A percentile compares a stretch with the other conserved stretches of the same genome.
These are phyloP conservation scores for Vitis rupestris DNA, from an alignment of 164 flowering plant genomes.

Conservation along the genomic window DNA sequence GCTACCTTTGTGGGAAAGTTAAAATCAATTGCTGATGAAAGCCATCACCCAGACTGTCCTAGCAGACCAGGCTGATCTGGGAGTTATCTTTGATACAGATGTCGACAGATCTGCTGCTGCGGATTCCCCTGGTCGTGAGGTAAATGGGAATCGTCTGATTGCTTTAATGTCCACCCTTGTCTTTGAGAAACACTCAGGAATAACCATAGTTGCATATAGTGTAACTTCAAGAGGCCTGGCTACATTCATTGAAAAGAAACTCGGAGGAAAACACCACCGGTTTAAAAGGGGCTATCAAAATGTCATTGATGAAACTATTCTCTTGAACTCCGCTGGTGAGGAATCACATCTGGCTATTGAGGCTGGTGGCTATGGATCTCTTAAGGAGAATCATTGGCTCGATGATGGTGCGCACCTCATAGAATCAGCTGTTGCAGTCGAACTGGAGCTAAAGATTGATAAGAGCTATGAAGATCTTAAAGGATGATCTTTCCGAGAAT, in stretches of 20 bases:
- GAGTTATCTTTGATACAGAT: constrained; percentile 97
- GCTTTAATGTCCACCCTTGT: too few species aligned
- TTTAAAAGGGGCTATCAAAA: constrained; percentile 98
- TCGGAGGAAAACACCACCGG: constrained; percentile 95
- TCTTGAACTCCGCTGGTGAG: constrained; percentile 86
- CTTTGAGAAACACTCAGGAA: too few species aligned
- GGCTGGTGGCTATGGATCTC: constrained; percentile 99
- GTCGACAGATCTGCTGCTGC: constrained; percentile 99
- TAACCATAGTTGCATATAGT: too few species aligned
- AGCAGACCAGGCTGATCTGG: constrained; percentile 86
- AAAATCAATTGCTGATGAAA: constrained; percentile 39
- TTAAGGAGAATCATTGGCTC: constrained; percentile 97
- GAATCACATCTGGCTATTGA: constrained; percentile 98
- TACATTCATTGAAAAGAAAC: constrained; percentile 84
- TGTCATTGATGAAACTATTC: constrained; percentile 97
- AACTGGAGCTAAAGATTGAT: too few species aligned
- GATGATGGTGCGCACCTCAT: too few species aligned
- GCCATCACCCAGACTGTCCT: constrained; percentile 91
- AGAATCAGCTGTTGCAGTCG: too few species aligned
- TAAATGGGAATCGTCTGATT: too few species aligned
- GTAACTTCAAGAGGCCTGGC: constrained; percentile 98
- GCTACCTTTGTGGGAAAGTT: too few species aligned
- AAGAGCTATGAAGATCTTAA: too few species aligned
- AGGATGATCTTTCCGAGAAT: too few species aligned
- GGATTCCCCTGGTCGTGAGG: constrained; percentile 86